phyloP scores from a whole-genome alignment of 768 basidiomycete species.

The Candolleomyces eurysporus region DNA sequence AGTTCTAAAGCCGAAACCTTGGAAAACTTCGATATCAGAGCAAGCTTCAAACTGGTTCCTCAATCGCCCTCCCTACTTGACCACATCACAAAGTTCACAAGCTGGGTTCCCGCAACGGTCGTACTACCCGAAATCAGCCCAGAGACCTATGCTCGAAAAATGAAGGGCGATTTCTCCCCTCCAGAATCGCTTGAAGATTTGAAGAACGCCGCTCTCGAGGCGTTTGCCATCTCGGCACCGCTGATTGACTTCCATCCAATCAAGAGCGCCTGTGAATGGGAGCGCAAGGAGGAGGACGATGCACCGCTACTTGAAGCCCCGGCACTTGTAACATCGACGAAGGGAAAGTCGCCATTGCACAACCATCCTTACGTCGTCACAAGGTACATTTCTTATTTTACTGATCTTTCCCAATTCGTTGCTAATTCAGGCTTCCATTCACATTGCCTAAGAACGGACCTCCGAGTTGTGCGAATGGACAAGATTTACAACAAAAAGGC shows the following conservation, averaged over 20 bases:
- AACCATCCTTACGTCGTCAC: slow-evolving; percentile 36
- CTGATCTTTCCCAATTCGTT: background rate
- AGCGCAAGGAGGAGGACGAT: background rate
- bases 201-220: slow-evolving; percentile 13
- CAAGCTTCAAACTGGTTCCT: slow-evolving; percentile 31
- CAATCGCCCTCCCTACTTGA: slow-evolving; percentile 27
- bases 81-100: slow-evolving; percentile 26
- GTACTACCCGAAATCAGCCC: slow-evolving; percentile 13
- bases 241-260: slow-evolving; percentile 32
- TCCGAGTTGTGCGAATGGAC: slow-evolving; percentile 32
- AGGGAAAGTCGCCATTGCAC: slow-evolving; percentile 16
- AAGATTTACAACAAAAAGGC: slow-evolving; percentile 21
- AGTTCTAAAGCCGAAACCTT: slow-evolving; percentile 22
- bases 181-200: background rate
- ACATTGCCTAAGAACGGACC: slow-evolving; percentile 30
- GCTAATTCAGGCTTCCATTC: background rate
- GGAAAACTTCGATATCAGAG: slow-evolving; percentile 32
- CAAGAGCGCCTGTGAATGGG: slow-evolving; percentile 10
- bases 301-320: background rate
- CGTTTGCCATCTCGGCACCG: slow-evolving; percentile 33
- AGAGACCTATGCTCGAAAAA: no score
- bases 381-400: slow-evolving; percentile 18
- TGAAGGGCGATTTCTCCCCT: background rate
- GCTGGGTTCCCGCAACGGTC: slow-evolving; percentile 23
- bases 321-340: slow-evolving; percentile 7